These are phyloP conservation scores for Gentiana macrophylla DNA, from an alignment of 257 asterid species.

Conservation along the genomic window DNA sequence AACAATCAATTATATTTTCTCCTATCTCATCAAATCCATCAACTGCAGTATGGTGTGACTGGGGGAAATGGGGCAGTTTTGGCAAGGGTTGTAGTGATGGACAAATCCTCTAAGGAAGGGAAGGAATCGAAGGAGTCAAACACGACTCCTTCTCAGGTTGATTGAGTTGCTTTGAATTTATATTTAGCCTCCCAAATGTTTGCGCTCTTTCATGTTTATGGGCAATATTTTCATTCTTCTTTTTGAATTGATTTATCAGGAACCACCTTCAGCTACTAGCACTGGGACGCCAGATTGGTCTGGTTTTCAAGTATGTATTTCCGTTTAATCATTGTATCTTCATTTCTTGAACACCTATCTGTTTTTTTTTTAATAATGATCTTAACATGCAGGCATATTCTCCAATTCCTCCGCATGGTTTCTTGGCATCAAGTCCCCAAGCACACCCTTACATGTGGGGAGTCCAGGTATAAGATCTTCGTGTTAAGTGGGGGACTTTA, in stretches of 20 bases:
- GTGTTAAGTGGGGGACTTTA: not conserved
- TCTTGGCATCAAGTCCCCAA: conserved; percentile 76
- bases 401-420: conserved; percentile 86
- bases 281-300: conserved; percentile 81
- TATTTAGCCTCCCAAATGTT: not conserved
- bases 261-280: conserved; percentile 49
- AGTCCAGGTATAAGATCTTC: conserved; percentile 53
- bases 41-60: no score
- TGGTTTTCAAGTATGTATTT: conserved; percentile 72
- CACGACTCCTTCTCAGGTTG: conserved; percentile 58
- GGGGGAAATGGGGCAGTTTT: no score
- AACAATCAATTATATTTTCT: no score
- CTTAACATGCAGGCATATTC: conserved; percentile 64
- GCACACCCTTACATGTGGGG: conserved; percentile 98
- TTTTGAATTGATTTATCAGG: conserved; percentile 27
- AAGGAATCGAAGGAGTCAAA: conserved; percentile 71
- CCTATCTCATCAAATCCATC: no score
- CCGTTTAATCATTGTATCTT: not conserved
- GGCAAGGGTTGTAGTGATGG: conserved; percentile 16
- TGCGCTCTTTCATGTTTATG: not conserved
- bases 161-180: not conserved
- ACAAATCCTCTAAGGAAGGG: conserved; percentile 70
- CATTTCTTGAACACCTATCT: not conserved
- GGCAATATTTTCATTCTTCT: not conserved
- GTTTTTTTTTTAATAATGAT: not conserved